Conservation (phyloP, 2,329 filamentous ascomycete species). For the Hymenoscyphus occultus region DNA sequence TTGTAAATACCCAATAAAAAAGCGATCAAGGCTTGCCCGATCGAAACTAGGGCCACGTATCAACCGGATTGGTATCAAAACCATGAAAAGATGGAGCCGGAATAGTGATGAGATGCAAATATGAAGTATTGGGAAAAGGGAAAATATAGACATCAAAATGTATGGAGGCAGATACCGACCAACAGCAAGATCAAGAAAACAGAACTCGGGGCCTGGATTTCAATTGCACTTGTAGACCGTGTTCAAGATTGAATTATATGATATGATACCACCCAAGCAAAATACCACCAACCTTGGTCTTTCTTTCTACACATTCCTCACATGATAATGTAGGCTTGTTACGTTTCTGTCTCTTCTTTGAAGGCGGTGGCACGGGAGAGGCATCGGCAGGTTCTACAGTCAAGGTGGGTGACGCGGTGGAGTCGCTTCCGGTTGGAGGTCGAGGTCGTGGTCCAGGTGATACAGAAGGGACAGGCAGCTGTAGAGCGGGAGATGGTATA, state of each 20-base stretch:
- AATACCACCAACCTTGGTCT: slow-evolving; percentile 63
- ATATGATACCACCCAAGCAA: background rate
- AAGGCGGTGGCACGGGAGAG: slow-evolving; percentile 17
- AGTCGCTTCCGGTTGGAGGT: slow-evolving; percentile 21
- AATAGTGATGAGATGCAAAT: background rate
- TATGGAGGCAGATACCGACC: no score
- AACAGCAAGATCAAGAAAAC: no score
- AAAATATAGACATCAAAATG: no score
- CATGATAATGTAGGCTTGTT: slow-evolving; percentile 82
- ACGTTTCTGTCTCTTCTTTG: slow-evolving; percentile 70
- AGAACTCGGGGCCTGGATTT: no score
- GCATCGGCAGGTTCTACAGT: slow-evolving; percentile 18
- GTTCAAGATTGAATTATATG: background rate
- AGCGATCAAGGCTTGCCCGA: background rate
- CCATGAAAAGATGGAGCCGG: background rate
- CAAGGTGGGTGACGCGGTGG: slow-evolving; percentile 18
- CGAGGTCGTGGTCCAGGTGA: background rate
- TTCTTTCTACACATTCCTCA: slow-evolving; percentile 75
- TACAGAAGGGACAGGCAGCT: background rate
- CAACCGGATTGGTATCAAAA: background rate
- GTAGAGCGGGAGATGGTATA: slow-evolving; percentile 20
- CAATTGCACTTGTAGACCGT: no score
- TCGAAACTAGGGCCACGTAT: background rate
- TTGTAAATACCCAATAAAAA: background rate
- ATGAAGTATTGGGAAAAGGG: no score